Base-by-base conservation (phyloP, 345 rosid species). In the Clausena lansium region DNA sequence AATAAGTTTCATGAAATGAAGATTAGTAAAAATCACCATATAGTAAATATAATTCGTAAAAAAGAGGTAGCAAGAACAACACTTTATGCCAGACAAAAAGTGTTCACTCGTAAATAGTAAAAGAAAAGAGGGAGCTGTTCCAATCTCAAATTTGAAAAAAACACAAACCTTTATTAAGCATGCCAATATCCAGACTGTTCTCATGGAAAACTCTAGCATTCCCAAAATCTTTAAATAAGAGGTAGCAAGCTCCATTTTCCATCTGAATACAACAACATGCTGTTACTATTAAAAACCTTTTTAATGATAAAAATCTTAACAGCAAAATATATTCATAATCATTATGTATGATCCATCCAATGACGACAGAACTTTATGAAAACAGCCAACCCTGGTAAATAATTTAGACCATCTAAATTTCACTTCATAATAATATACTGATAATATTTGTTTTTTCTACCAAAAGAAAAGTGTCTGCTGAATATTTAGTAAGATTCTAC, bases 91-190 rank as follows among this genome's bases (percentile, higher is more conserved):
- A 1, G 24, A 73, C 61, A 33, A 67, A 67, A 35, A 22, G n/a
- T 36, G 30, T 38, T 64, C 27, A 13, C 32, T 67, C 11, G 30
- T 39, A n/a, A 38, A 25, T 24, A 39, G 71, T 15, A 38, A 67
- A 24, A 36, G 52, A 67, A 11, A 22, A n/a, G 9, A 67, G 11
- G 70, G 39, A 61, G 50, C 36, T 28, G 38, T 19, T 72, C 45
- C 28, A 22, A 54, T 66, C 47, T 35, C 22, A 32, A 41, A 54
- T 58, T 70, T 74, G 32, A 73, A 74, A 70, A 75, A 45, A 11
- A 69, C 30, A 73, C 71, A 79, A 83, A 95, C 99, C 97, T 92
- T 91, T 87, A 54, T 59, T 76, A 76, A 95, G 84, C 45, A 80
- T 77, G 77, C 83, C 89, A 58, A 89, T 70, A 83, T 93, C 90